Evolutionary conservation across 2,329 filamentous ascomycete genomes (phyloP), one percentile per base, ranked within the genome.

Genomic region (Phoma sp.): DNA sequence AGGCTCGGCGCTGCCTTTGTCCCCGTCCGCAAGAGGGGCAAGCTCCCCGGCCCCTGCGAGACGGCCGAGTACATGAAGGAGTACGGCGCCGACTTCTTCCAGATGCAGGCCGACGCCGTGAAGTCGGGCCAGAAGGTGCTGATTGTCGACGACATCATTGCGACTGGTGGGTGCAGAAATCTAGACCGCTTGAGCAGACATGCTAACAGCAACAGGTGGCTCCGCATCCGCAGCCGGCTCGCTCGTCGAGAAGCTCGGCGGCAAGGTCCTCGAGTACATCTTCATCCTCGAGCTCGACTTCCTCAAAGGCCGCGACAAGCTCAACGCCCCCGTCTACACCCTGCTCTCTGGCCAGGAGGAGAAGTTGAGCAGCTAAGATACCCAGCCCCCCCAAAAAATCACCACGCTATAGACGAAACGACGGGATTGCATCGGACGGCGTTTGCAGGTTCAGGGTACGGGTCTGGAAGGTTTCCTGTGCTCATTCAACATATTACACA

Each of bases 101-200:
- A 98, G 84, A 96, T 99, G 82, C 95, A 99, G 82, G 81, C 85
- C 64, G 92, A 90, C 76, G 88, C 89, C 39, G 88, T 99, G 70
- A 88, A 90, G 79, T 83, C 86, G 46, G 93, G 93, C 32, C 91
- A 96, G 80, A 93, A 89, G 76, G 94, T 96, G 54, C 81, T 99
- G 60, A 85, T 99, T 63, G 92, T 99, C 29, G 95, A 99, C 77
- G 95, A 99, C 76, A 96, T 99, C 73, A 98, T 99, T 80, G 95
- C 95, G 53, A 99, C 95, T 63, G 94, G 94, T 96, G 82, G 76
- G 88, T 79, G 29, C 29, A 31, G 29, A 5, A 4, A 13, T 3
- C 29, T 19, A 13, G 12, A 9, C 15, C 3, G 19, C 6, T 27
- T 6, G 5, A 17, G 35, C 12, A 6, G 7, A 12, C 6, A 43